Evolutionary conservation across 257 asterid genomes (phyloP).

Genomic region (Nicotiana obtusifolia): DNA sequence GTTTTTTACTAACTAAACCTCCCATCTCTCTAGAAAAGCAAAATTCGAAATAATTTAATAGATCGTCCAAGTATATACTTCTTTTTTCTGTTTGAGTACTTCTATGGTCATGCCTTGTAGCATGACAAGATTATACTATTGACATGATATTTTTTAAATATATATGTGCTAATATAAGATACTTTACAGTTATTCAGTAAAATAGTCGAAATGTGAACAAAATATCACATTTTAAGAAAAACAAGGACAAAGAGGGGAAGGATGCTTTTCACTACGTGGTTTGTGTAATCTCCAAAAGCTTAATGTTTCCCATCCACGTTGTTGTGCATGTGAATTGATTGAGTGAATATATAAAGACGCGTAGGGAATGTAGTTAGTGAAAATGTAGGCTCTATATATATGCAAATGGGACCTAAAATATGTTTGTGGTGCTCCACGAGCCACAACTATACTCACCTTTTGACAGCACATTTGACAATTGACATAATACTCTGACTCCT

Average conservation of each 20-base stretch:
- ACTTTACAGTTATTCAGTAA: background rate
- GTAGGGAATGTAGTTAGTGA: background rate
- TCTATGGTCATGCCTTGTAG: no score
- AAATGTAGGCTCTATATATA: background rate
- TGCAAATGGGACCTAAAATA: background rate
- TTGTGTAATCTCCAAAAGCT: background rate
- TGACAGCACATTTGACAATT: constrained; percentile 6
- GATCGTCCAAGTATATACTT: no score
- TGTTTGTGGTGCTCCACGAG: constrained; percentile 1
- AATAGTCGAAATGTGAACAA: background rate
- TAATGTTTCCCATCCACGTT: background rate
- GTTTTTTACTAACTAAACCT: no score
- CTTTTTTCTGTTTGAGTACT: no score
- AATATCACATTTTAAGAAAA: no score
- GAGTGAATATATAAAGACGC: background rate
- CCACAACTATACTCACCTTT: background rate
- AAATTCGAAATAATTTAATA: no score
- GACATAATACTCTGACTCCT: background rate
- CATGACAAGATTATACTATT: no score
- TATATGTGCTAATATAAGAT: no score
- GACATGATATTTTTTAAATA: no score
- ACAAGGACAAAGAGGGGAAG: background rate
- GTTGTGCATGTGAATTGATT: constrained; percentile 8
- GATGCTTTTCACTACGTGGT: background rate
- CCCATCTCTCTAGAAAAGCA: no score